Conservation (phyloP, 2,329 filamentous ascomycete genomes). For the Beauveria sp. region DNA sequence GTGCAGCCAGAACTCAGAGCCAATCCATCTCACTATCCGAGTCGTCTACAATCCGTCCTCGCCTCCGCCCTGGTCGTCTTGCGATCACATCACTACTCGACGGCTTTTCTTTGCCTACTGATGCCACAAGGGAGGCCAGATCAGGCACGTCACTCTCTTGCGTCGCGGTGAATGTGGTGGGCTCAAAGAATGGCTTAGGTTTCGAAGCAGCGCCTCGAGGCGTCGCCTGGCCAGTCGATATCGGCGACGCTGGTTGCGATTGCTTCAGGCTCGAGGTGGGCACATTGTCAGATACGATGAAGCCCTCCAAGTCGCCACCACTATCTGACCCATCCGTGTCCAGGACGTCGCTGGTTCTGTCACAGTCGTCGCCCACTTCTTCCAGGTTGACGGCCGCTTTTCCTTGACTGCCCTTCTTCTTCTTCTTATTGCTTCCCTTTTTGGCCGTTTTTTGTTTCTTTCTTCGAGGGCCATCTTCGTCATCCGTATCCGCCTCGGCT, state of each 20-base stretch:
- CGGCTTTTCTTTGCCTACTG: not conserved
- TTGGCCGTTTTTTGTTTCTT: conserved; percentile 14
- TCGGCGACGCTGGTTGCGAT: conserved; percentile 22
- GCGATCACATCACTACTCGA: not conserved
- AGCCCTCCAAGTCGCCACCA: conserved; percentile 44
- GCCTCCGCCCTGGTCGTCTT: not conserved
- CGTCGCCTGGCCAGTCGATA: conserved; percentile 16
- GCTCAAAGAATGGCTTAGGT: conserved; percentile 31
- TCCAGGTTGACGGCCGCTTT: conserved; percentile 33
- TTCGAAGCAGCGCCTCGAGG: conserved; percentile 15
- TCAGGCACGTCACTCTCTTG: conserved; percentile 35
- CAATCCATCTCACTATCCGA: conserved; percentile 15
- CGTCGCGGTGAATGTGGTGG: conserved; percentile 29
- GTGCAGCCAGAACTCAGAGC: not conserved
- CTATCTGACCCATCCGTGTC: conserved; percentile 41
- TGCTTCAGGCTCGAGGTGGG: conserved; percentile 29
- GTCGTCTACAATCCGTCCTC: conserved; percentile 15
- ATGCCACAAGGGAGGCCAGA: conserved; percentile 20
- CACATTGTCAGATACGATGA: conserved; percentile 47
- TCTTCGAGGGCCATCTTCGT: conserved; percentile 17
- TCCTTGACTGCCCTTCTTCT: conserved; percentile 10
- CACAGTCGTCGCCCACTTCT: conserved; percentile 45
- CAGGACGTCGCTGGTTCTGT: conserved; percentile 38
- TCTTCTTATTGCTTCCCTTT: conserved; percentile 18
- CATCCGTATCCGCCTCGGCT: conserved; percentile 12